Evolutionary conservation across 139 green algal species (phyloP).

Genomic region (Auxenochlorella protothecoides): DNA sequence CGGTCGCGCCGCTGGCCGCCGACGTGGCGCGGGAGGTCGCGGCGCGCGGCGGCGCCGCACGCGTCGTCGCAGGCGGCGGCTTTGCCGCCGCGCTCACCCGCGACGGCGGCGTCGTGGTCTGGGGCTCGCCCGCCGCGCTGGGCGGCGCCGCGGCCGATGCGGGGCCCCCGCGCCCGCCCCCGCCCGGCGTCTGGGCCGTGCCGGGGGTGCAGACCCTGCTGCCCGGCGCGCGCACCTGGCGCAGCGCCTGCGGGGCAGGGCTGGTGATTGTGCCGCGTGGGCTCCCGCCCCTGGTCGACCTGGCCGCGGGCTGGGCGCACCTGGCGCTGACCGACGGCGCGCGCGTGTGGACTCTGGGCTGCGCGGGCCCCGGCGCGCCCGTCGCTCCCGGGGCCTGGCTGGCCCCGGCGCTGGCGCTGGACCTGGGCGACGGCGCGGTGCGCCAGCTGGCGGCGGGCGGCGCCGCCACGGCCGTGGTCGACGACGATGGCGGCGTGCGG

Average conservation of each 20-base stretch:
- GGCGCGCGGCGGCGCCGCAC: slow-evolving; percentile 30
- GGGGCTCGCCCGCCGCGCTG: slow-evolving; percentile 32
- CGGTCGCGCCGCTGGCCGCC: no score
- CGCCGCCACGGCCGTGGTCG: slow-evolving; percentile 40
- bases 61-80: slow-evolving; percentile 38
- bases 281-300: slow-evolving; percentile 37
- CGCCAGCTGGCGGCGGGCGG: slow-evolving; percentile 28
- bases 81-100: slow-evolving; percentile 47
- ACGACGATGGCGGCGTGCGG: slow-evolving; percentile 31
- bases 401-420: slow-evolving; percentile 24
- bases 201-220: not conserved
- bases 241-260: not conserved
- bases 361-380: slow-evolving; percentile 3
- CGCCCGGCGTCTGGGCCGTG: not conserved
- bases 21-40: no score
- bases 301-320: slow-evolving; percentile 45
- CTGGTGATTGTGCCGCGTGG: slow-evolving; percentile 24
- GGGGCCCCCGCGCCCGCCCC: not conserved
- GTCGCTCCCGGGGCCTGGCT: slow-evolving; percentile 2
- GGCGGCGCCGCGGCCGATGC: slow-evolving; percentile 2
- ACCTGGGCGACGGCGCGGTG: slow-evolving; percentile 18
- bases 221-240: not conserved
- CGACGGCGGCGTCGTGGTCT: slow-evolving; percentile 43
- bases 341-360: slow-evolving; percentile 44
- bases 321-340: slow-evolving; percentile 44